A percentile compares a stretch with the other conserved stretches of the same genome.
Evolutionary conservation across 352 stramenopile species (phyloP).

Genomic region (Vaucheria bursata): DNA sequence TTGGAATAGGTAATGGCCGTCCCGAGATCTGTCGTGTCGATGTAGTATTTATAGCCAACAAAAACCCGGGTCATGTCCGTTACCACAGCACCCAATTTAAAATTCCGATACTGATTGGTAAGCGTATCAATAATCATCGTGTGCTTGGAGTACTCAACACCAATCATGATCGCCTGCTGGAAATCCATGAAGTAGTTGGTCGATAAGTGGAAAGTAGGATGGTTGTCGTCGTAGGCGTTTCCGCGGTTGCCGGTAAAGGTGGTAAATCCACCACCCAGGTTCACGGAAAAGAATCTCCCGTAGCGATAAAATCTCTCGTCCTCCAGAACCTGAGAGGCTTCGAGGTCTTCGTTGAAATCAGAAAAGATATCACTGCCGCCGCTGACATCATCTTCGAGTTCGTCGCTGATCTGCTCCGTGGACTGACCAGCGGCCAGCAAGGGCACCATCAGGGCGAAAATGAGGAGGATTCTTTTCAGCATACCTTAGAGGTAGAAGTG

Average conservation of each 20-base stretch:
- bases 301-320: background rate
- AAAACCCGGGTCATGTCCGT: background rate
- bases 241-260: background rate
- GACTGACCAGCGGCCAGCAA: too few species aligned
- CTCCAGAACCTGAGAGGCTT: background rate
- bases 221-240: background rate
- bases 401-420: too few species aligned
- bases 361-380: background rate
- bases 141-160: background rate
- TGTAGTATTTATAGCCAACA: background rate
- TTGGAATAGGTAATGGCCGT: constrained; percentile 1
- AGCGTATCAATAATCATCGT: background rate
- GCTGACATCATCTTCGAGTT: background rate
- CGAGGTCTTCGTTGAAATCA: constrained; percentile 3
- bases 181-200: background rate
- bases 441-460: too few species aligned
- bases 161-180: background rate
- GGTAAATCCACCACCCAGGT: background rate
- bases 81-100: background rate
- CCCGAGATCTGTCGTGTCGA: background rate
- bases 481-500: background rate
- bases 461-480: too few species aligned
- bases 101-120: background rate
- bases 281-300: background rate
- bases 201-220: background rate